Conservation (phyloP, 2,329 filamentous ascomycete species). For the Pseudogymnoascus sp. region DNA sequence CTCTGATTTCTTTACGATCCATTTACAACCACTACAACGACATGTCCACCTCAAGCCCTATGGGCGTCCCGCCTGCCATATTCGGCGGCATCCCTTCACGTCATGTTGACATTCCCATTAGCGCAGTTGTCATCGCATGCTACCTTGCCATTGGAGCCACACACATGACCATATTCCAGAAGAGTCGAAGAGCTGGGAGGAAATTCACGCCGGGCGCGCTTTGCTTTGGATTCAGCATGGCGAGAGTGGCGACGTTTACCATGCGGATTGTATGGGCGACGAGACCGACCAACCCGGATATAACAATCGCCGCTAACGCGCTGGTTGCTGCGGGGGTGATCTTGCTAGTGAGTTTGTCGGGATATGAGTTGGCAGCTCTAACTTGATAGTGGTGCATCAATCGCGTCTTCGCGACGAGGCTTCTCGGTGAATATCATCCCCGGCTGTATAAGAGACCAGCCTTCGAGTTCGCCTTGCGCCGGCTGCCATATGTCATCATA, state of each 20-base stretch:
- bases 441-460: background rate
- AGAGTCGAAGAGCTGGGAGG: constrained; percentile 41
- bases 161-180: constrained; percentile 50
- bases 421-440: background rate
- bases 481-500: background rate
- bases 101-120: background rate
- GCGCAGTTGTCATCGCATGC: background rate
- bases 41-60: background rate
- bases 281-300: constrained; percentile 19
- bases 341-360: background rate
- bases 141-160: constrained; percentile 20
- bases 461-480: background rate
- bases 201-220: constrained; percentile 53
- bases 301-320: constrained; percentile 24
- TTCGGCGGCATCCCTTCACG: background rate
- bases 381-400: background rate
- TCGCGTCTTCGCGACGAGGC: background rate
- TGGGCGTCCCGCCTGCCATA: background rate
- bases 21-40: background rate
- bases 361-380: background rate
- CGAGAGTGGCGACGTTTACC: constrained; percentile 29
- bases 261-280: constrained; percentile 56
- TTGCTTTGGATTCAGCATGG: constrained; percentile 48
- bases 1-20: background rate
- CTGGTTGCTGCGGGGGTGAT: background rate